Base-by-base conservation (phyloP, 2,329 filamentous ascomycete species). In the Hypoxylon sp. region DNA sequence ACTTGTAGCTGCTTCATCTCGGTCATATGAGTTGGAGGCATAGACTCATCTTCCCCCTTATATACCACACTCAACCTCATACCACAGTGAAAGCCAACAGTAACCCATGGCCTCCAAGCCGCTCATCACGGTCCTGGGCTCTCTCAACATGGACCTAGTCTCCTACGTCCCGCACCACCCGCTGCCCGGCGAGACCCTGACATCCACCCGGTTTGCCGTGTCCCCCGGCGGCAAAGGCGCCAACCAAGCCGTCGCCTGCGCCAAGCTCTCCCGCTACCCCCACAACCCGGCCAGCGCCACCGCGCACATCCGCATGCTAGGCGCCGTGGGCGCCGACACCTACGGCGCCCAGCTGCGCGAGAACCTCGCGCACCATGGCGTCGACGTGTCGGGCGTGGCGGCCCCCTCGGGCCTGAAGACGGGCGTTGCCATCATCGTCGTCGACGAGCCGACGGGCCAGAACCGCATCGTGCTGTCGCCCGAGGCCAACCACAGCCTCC, bases 221-320 rank as follows among this genome's bases (percentile, higher is more conserved):
- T 93, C 91, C 44, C 89, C 91, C 28, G 95, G 94, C 72, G 94
- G 95, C 59, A 99, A 99, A 80, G 94, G 94, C 68, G 93, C 94
- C 64, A 98, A 98, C 81, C 94, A 98, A 81, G 94, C 93, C 62
- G 91, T 97, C 58, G 93, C 93, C 22, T 93, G 91, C 79, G 91
- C 90, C 52, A 91, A 94, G 67, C 86, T 96, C 52, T 95, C 92
- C 0, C 86, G 90, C 49, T 4, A 4, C 7, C 74, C 83, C 26
- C 81, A 80, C 6, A 1, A 1, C 32, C 69, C 78, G 37, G 68
- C 76, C 55, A 62, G 73, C 48, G 26, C 61, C 5, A 74, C 75
- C 6, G 79, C 79, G 2, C 70, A 69, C 59, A 85, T 94, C 39
- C 82, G 85, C 72, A 93, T 94, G 90, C 79, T 92, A 19, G 91